phyloP scores from a whole-genome alignment of 2,329 filamentous ascomycete species.

The Rutstroemia sydowiana region DNA sequence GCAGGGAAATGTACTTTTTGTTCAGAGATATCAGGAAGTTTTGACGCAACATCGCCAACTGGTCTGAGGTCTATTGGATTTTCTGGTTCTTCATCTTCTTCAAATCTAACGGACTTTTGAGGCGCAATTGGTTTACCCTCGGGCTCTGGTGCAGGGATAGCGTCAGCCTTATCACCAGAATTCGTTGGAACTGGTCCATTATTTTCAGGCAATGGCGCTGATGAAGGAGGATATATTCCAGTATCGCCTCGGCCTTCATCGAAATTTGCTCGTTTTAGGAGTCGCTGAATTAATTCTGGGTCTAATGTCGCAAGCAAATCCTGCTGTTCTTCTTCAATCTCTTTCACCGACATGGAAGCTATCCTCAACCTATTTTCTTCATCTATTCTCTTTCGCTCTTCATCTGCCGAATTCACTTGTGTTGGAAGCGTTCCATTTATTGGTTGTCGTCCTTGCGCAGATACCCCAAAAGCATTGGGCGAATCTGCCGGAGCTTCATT shows the following conservation, averaged over 20 bases:
- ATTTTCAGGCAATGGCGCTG: background rate
- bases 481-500: constrained; percentile 11
- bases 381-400: constrained; percentile 68
- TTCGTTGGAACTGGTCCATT: background rate
- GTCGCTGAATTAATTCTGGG: constrained; percentile 65
- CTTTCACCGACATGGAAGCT: constrained; percentile 68
- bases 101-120: constrained; percentile 36
- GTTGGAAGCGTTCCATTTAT: constrained; percentile 17
- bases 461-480: constrained; percentile 16
- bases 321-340: constrained; percentile 72
- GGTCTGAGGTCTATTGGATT: constrained; percentile 35
- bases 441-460: constrained; percentile 13
- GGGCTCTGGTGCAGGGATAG: constrained; percentile 20
- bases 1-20: constrained; percentile 34
- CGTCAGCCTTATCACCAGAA: background rate
- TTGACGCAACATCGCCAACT: constrained; percentile 38
- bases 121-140: constrained; percentile 27
- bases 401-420: constrained; percentile 30
- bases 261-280: constrained; percentile 45
- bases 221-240: constrained; percentile 18
- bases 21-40: constrained; percentile 47
- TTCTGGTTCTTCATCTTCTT: constrained; percentile 33
- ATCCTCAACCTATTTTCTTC: constrained; percentile 71
- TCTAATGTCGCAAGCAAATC: constrained; percentile 77
- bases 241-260: constrained; percentile 30